Base-by-base conservation (phyloP, 805 yeast species). In the Myxozyma vanderwaltii region DNA sequence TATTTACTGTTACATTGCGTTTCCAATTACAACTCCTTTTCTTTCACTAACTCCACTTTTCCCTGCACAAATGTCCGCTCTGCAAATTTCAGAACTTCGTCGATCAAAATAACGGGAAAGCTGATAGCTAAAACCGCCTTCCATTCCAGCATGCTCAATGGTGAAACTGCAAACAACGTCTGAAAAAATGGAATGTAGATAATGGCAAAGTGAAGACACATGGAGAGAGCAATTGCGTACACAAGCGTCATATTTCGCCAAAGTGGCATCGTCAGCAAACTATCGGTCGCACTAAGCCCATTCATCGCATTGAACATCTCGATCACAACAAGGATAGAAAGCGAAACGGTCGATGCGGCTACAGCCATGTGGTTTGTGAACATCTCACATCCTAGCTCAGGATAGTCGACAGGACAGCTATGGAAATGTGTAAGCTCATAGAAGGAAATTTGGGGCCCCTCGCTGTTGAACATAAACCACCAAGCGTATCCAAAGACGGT, bases 301-400 rank as follows among this genome's bases (percentile, higher is more conserved):
- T 76, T 75, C 72, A 74, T 67, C 3, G 79, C 78, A 59, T 76
- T 75, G 49, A 76, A 65, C 79, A 76, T 75, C 64, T 76, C 79
- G 56, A 76, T 74, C 27, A 76, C 68, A 33, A 76, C 79, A 24
- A 76, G 63, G 44, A 75, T 72, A 1, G 78, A 73, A 38, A 76
- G 63, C 10, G 79, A 76, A 49, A 76, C 75, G 0, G 79, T 75
- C 1, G 79, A 74, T 1, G 73, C 78, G 50, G 65, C 69, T 7
- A 53, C 52, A 4, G 76, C 60, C 51, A 67, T 63, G 0, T 26
- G 50, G 48, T 72, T 68, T 4, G 67, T 54, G 60, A 74, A 75
- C 63, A 75, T 72, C 24, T 67, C 66, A 56, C 77, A 74, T 5
- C 75, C 76, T 53, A 75, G 68, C 24, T 61, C 60, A 21, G 63